Evolutionary conservation across 2,329 filamentous ascomycete species (phyloP).

Genomic region (Tolypocladium sp.): DNA sequence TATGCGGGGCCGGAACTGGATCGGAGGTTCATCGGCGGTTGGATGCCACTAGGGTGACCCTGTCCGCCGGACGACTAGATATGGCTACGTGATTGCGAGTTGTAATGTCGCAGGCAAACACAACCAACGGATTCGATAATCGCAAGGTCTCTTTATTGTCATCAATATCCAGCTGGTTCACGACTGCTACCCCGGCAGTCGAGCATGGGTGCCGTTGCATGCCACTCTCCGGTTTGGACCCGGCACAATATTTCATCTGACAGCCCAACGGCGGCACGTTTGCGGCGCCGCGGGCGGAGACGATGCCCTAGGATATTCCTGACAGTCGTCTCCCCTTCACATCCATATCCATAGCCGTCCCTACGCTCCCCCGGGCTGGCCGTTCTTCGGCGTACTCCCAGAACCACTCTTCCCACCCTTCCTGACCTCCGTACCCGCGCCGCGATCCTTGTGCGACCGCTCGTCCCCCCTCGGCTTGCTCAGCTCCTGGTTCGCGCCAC

Average conservation of each 20-base stretch:
- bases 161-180: not conserved
- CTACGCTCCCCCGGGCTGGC: conserved; percentile 1
- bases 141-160: not conserved
- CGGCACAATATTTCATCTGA: no score
- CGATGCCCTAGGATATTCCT: not conserved
- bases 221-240: no score
- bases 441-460: conserved; percentile 22
- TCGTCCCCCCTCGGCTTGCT: conserved; percentile 28
- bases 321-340: not conserved
- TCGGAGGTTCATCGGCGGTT: not conserved
- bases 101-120: no score
- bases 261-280: no score
- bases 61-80: not conserved
- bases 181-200: not conserved
- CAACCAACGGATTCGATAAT: not conserved
- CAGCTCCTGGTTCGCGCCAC: conserved; percentile 34
- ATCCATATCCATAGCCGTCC: not conserved
- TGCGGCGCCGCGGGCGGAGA: not conserved
- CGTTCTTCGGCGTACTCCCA: conserved; percentile 21
- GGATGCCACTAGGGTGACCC: not conserved
- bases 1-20: not conserved
- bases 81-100: no score
- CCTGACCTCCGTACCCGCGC: conserved; percentile 21
- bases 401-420: conserved; percentile 24
- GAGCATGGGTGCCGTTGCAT: not conserved